phyloP scores from a whole-genome alignment of 805 yeast species.

The Kluyveromyces nonfermentans region DNA sequence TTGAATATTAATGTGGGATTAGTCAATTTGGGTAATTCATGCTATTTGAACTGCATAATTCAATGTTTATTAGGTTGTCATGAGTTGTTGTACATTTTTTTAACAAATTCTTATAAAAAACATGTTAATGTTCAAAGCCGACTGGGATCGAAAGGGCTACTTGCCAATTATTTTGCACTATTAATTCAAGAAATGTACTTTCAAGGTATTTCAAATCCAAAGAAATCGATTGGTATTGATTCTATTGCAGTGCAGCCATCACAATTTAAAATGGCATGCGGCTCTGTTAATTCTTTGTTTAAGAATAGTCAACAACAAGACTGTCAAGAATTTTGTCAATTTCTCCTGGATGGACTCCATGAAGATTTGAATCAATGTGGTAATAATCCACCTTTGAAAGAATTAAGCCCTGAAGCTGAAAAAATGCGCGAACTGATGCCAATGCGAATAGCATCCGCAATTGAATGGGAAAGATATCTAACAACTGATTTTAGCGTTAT shows the following conservation, averaged over 20 bases:
- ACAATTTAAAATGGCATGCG: conserved; percentile 58
- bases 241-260: conserved; percentile 43
- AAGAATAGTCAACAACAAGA: conserved; percentile 84
- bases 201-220: conserved; percentile 19
- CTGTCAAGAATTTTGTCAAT: conserved; percentile 86
- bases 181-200: conserved; percentile 47
- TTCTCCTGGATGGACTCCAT: conserved; percentile 78
- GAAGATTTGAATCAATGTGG: conserved; percentile 78
- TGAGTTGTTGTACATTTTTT: conserved; percentile 52
- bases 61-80: conserved; percentile 77
- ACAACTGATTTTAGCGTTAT: conserved; percentile 70
- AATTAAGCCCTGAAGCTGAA: conserved; percentile 65
- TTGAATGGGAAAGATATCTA: conserved; percentile 87
- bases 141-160: conserved; percentile 71
- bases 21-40: conserved; percentile 77
- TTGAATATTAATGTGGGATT: conserved; percentile 56
- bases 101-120: conserved; percentile 47
- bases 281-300: conserved; percentile 64
- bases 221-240: neutral
- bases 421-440: conserved; percentile 60
- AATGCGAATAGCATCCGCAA: conserved; percentile 69
- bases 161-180: conserved; percentile 60
- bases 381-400: conserved; percentile 42
- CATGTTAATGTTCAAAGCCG: conserved; percentile 65
- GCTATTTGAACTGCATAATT: conserved; percentile 86